Conservation (phyloP, 1,139 yeast genomes). For the Eremothecium sinecaudum region DNA sequence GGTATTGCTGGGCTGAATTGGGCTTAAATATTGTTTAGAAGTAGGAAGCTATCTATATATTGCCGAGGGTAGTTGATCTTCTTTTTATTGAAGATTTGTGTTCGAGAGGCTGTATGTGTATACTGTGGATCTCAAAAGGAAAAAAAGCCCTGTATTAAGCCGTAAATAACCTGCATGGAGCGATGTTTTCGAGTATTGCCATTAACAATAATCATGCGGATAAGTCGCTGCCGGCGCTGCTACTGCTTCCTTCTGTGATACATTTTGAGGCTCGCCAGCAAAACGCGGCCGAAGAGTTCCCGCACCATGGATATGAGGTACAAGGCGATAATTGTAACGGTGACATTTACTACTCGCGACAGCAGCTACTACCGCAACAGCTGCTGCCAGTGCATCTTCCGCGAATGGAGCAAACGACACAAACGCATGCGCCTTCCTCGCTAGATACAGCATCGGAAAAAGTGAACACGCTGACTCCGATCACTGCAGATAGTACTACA, state of each 20-base stretch:
- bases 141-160: no score
- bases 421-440: neutral
- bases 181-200: slow-evolving; percentile 4
- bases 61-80: no score
- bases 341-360: neutral
- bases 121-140: no score
- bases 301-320: neutral
- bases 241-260: slow-evolving; percentile 20
- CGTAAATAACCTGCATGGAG: no score
- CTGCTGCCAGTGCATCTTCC: slow-evolving; percentile 2
- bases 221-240: slow-evolving; percentile 24
- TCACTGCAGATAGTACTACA: neutral
- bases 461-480: slow-evolving; percentile 1
- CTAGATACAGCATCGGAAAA: neutral
- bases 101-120: no score
- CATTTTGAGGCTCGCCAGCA: slow-evolving; percentile 4
- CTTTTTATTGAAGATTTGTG: no score
- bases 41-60: no score
- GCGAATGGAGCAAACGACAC: slow-evolving; percentile 1
- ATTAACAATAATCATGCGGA: slow-evolving; percentile 5
- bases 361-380: neutral
- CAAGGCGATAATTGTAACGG: neutral
- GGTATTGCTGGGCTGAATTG: no score
- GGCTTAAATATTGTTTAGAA: no score
- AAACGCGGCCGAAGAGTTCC: slow-evolving; percentile 1